Conservation (phyloP, 2,329 filamentous ascomycete genomes). For the Xylariaceae sp. region DNA sequence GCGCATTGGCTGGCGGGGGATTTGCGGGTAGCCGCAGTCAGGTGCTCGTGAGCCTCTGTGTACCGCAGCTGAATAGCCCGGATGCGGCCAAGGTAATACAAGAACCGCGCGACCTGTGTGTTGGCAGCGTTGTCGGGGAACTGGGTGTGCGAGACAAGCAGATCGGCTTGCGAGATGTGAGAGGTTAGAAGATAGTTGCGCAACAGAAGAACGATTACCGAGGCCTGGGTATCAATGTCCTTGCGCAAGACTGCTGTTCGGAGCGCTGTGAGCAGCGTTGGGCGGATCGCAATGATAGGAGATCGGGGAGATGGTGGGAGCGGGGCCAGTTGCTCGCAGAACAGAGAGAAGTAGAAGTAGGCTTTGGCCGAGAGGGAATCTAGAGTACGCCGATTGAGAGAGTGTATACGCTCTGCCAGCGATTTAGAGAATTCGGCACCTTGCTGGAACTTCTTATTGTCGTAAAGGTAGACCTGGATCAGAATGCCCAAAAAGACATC, state of each 20-base stretch:
- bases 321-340: conserved; percentile 86
- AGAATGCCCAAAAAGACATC: conserved; percentile 87
- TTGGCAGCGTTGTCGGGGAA: conserved; percentile 93
- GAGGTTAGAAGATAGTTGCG: conserved; percentile 95
- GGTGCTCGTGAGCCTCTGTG: conserved; percentile 91
- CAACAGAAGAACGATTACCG: conserved; percentile 89
- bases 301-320: conserved; percentile 86
- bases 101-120: conserved; percentile 94
- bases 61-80: conserved; percentile 94
- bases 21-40: conserved; percentile 91
- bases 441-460: conserved; percentile 73
- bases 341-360: conserved; percentile 97
- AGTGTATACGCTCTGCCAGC: conserved; percentile 79
- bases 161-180: conserved; percentile 93
- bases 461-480: conserved; percentile 81
- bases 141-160: conserved; percentile 91
- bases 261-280: conserved; percentile 79
- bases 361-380: conserved; percentile 92
- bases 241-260: conserved; percentile 95
- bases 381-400: conserved; percentile 86
- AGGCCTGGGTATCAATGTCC: conserved; percentile 94
- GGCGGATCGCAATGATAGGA: conserved; percentile 79
- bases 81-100: conserved; percentile 96
- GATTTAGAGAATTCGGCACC: conserved; percentile 81
- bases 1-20: conserved; percentile 86